A percentile compares a stretch with the other conserved stretches of the same genome.
Evolutionary conservation across 306 rosid genomes (phyloP).

Genomic region (Begonia peltatifolia): DNA sequence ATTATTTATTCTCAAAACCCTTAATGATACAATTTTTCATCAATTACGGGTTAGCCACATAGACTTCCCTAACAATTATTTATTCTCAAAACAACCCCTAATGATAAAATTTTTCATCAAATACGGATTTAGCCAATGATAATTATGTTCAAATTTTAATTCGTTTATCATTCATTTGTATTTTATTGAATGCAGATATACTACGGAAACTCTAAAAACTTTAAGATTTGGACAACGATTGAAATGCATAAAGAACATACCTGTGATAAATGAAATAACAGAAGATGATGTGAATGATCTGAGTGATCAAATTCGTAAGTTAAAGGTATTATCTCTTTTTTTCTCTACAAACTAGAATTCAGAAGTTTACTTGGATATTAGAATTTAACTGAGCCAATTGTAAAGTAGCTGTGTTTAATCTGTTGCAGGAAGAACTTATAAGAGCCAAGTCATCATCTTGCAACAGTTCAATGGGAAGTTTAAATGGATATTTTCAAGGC

Average conservation of each 20-base stretch:
- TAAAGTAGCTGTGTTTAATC: background rate
- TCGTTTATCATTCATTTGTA: background rate
- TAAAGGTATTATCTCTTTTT: constrained; percentile 46
- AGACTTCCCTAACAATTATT: too few species aligned
- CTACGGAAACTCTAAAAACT: constrained; percentile 51
- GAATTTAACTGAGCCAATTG: background rate
- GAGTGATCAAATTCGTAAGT: constrained; percentile 81
- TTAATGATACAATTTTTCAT: too few species aligned
- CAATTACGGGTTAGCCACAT: too few species aligned
- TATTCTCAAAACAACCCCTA: too few species aligned
- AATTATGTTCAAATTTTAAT: too few species aligned
- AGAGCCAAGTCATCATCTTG: constrained; percentile 46
- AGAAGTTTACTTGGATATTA: constrained; percentile 6
- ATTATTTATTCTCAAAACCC: too few species aligned
- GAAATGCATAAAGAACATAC: constrained; percentile 55
- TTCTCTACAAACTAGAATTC: background rate
- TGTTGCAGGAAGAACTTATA: constrained; percentile 80
- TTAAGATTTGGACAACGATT: constrained; percentile 81
- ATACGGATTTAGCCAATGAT: too few species aligned
- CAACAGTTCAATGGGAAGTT: constrained; percentile 23
- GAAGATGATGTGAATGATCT: constrained; percentile 77
- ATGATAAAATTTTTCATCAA: too few species aligned
- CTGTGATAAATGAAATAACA: constrained; percentile 74
- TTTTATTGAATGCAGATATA: constrained; percentile 41
- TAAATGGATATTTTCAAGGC: constrained; percentile 47